Evolutionary conservation across 306 rosid genomes (phyloP), one percentile per base, ranked within the genome.

Genomic region (Cucumis hystrix): DNA sequence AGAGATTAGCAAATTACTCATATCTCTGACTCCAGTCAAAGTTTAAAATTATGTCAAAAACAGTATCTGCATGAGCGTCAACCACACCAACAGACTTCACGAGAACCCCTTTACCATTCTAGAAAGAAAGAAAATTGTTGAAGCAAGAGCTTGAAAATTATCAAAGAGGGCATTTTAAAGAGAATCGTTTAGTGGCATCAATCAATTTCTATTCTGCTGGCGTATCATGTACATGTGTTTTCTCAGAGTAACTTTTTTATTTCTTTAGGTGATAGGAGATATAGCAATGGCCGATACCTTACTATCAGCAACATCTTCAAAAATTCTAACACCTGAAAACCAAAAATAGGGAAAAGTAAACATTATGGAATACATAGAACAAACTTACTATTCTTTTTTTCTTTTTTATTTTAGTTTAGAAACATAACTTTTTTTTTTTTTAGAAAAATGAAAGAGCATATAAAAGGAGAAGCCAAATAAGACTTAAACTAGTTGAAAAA

Each of bases 1-100:
- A 77, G 30, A 40, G 10, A 81, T 12, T 37, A 66, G 67, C 60
- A 78, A 87, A 92, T 83, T 87, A 95, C 98, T 95, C 98, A 10
- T 95, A 92, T 95, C 98, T 88, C 82, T 89, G 86, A n/a, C 79
- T 85, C 37, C 83, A 80, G 17, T 90, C 93, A 74, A 76, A 87
- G 84, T 86, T 95, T 79, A 92, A 80, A 82, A 95, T 79, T 74
- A 90, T 87, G 79, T 95, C 97, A 63, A 95, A 95, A 55, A 84
- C 90, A 75, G 91, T 77, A 72, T 95, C 96, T 16, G 89, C 97
- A 83, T 84, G 83, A 76, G 97, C 92, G 77, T 92, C 96, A 63
- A 95, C 84, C 77, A 90, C 94, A 81, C 95, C 96, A 76, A 91
- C 89, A 39, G 97, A 84, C 84, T 95, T 95, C 76, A 85, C 97